These are phyloP conservation scores for Trichoderma citrinoviride DNA, from an alignment of 2,329 filamentous ascomycete genomes.

Conservation along the genomic window DNA sequence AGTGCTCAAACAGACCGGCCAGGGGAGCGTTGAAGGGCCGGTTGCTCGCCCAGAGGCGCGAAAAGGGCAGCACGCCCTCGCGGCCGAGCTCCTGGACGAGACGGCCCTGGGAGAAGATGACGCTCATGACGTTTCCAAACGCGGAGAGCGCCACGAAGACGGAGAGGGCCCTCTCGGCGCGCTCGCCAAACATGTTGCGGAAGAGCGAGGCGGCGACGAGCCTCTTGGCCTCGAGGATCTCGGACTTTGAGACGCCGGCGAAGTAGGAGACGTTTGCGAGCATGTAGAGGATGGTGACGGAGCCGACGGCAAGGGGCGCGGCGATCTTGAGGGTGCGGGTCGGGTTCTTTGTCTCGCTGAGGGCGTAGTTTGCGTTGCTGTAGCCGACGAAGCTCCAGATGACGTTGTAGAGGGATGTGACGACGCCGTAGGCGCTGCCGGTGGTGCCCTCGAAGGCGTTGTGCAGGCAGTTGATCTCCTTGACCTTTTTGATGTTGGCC, in stretches of 20 bases:
- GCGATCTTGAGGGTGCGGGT: constrained; percentile 63
- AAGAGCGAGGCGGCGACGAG: constrained; percentile 56
- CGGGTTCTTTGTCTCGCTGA: constrained; percentile 64
- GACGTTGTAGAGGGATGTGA: constrained; percentile 70
- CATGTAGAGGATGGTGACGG: constrained; percentile 62
- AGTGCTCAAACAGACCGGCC: constrained; percentile 62
- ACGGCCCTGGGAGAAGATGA: constrained; percentile 67
- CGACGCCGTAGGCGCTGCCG: constrained; percentile 62
- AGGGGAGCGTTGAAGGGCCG: constrained; percentile 62
- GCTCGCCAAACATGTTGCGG: constrained; percentile 53
- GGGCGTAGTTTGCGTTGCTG: constrained; percentile 65
- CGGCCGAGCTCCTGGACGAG: constrained; percentile 64
- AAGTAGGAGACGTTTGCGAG: constrained; percentile 67
- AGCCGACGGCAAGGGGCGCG: constrained; percentile 58
- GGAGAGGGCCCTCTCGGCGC: constrained; percentile 57
- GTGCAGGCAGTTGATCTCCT: constrained; percentile 58
- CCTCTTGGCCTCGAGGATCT: constrained; percentile 50
- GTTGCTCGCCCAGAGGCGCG: constrained; percentile 61
- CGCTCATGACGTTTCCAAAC: constrained; percentile 64
- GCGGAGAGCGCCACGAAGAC: constrained; percentile 67
- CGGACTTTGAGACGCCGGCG: constrained; percentile 52
- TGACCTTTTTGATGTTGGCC: constrained; percentile 57
- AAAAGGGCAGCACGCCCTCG: constrained; percentile 64
- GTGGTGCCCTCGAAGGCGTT: constrained; percentile 65
- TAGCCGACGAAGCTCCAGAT: constrained; percentile 70